phyloP scores from a whole-genome alignment of 495 filamentous ascomycete species.

The Cenococcum geophilum region DNA sequence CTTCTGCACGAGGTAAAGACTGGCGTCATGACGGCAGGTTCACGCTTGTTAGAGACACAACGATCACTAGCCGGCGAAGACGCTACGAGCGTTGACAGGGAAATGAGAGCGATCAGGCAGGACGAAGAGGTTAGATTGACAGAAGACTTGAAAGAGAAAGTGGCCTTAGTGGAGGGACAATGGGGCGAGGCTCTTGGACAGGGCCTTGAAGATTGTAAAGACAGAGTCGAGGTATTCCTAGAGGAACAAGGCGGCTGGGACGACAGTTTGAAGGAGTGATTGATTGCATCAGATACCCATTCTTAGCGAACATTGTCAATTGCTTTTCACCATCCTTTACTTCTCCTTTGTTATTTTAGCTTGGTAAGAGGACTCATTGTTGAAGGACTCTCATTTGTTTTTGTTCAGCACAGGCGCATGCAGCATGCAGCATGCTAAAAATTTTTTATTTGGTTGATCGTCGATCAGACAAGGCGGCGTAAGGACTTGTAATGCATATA shows the following conservation, averaged over 20 bases:
- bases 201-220: conserved; percentile 49
- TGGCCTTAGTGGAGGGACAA: conserved; percentile 80
- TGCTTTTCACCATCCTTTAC: not conserved
- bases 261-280: conserved; percentile 38
- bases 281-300: conserved; percentile 11
- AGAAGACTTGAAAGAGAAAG: conserved; percentile 86
- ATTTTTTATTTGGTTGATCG: too few species aligned
- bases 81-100: conserved; percentile 44
- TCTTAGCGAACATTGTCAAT: conserved; percentile 5
- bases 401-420: not conserved
- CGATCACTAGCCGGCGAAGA: conserved; percentile 52
- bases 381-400: not conserved
- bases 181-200: conserved; percentile 67
- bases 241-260: conserved; percentile 39
- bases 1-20: conserved; percentile 88
- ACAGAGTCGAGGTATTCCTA: conserved; percentile 41
- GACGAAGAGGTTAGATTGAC: conserved; percentile 66
- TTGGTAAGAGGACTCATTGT: not conserved
- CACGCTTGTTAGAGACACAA: conserved; percentile 52
- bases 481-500: too few species aligned
- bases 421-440: too few species aligned
- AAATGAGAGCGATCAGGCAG: conserved; percentile 54
- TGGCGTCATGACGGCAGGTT: conserved; percentile 58
- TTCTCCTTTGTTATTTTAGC: not conserved
- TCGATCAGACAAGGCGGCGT: too few species aligned